These are phyloP conservation scores for Paraphaeosphaeria minitans DNA, from an alignment of 2,329 filamentous ascomycete genomes.

Conservation along the genomic window DNA sequence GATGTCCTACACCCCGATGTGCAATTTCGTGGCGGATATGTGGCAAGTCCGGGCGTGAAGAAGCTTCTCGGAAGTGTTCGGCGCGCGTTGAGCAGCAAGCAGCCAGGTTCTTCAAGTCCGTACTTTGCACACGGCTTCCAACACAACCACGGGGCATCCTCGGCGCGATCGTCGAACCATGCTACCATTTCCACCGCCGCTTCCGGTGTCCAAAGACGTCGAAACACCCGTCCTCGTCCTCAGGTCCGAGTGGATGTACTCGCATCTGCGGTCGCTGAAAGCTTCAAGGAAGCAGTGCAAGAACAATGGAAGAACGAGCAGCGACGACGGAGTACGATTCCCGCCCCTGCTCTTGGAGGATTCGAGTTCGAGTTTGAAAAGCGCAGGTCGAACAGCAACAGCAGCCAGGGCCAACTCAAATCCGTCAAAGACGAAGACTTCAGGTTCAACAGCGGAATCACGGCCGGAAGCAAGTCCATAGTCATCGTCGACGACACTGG, in stretches of 20 bases:
- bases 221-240: slow-evolving; percentile 31
- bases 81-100: slow-evolving; percentile 72
- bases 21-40: slow-evolving; percentile 28
- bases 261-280: slow-evolving; percentile 76
- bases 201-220: slow-evolving; percentile 41
- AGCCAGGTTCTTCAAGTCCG: slow-evolving; percentile 34
- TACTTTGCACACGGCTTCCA: slow-evolving; percentile 27
- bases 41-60: slow-evolving; percentile 70
- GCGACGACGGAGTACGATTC: slow-evolving; percentile 20
- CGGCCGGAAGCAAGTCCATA: slow-evolving; percentile 85
- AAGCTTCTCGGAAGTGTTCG: slow-evolving; percentile 86
- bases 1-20: slow-evolving; percentile 29
- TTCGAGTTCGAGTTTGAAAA: slow-evolving; percentile 46
- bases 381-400: slow-evolving; percentile 17
- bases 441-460: slow-evolving; percentile 63
- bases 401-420: slow-evolving; percentile 15
- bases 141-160: slow-evolving; percentile 26
- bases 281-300: slow-evolving; percentile 76
- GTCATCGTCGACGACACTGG: slow-evolving; percentile 79
- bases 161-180: slow-evolving; percentile 37
- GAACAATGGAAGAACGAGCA: slow-evolving; percentile 58
- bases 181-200: slow-evolving; percentile 24
- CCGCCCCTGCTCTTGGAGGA: slow-evolving; percentile 33
- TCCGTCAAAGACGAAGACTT: slow-evolving; percentile 29
- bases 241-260: slow-evolving; percentile 79